Percentiles rank a stretch among this genome's conserved stretches.
These are phyloP conservation scores for Phoma herbarum DNA, from an alignment of 2,329 filamentous ascomycete genomes.

Conservation along the genomic window DNA sequence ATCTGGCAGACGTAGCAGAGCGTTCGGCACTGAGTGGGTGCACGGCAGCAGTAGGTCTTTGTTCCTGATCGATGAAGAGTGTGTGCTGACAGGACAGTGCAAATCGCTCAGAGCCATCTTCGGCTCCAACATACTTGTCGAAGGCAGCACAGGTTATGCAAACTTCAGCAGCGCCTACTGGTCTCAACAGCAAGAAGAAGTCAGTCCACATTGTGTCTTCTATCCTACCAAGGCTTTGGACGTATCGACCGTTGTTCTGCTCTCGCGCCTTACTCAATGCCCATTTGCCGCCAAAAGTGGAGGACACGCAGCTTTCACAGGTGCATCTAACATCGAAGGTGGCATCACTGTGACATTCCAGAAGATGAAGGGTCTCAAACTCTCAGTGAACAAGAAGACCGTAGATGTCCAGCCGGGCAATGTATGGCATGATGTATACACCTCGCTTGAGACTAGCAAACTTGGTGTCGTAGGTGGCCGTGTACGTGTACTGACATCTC, in stretches of 20 bases:
- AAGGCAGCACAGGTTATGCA: slow-evolving; percentile 27
- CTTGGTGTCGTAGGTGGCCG: slow-evolving; percentile 41
- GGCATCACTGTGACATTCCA: slow-evolving; percentile 56
- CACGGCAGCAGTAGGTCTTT: slow-evolving; percentile 28
- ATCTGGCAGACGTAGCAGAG: slow-evolving; percentile 6
- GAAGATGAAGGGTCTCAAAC: slow-evolving; percentile 38
- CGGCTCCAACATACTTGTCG: slow-evolving; percentile 23
- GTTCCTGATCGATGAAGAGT: not conserved
- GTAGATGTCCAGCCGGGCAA: slow-evolving; percentile 45
- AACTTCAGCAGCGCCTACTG: slow-evolving; percentile 26
- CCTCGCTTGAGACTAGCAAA: slow-evolving; percentile 32
- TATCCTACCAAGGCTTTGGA: slow-evolving; percentile 25
- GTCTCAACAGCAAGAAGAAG: slow-evolving; percentile 25
- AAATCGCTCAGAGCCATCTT: slow-evolving; percentile 28
- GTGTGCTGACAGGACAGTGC: slow-evolving; percentile 28
- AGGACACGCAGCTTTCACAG: slow-evolving; percentile 52
- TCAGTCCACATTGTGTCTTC: slow-evolving; percentile 38
- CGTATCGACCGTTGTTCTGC: slow-evolving; percentile 25
- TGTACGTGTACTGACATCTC: slow-evolving; percentile 1
- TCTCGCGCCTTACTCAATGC: slow-evolving; percentile 30
- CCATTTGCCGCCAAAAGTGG: slow-evolving; percentile 56
- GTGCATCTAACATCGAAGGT: slow-evolving; percentile 52
- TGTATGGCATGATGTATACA: slow-evolving; percentile 37
- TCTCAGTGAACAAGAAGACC: slow-evolving; percentile 35
- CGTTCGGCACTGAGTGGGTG: slow-evolving; percentile 20